A percentile compares a stretch with the other conserved stretches of the same genome.
Evolutionary conservation across 2,329 filamentous ascomycete species (phyloP).

Genomic region (Xylaria sp.): DNA sequence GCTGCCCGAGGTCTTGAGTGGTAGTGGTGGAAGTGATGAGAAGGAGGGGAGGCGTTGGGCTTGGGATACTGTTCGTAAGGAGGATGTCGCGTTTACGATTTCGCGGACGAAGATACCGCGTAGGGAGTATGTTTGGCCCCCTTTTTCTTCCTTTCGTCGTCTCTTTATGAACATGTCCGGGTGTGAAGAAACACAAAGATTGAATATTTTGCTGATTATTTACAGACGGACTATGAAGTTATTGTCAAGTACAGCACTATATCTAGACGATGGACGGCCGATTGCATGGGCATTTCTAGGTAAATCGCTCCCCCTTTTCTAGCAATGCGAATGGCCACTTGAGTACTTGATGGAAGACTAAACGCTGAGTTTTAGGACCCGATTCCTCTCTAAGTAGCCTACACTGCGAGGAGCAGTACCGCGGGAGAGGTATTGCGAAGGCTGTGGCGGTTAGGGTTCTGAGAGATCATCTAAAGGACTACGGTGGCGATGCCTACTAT

Average conservation of each 20-base stretch:
- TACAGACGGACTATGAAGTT: conserved; percentile 35
- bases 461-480: conserved; percentile 59
- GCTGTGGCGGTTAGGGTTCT: conserved; percentile 69
- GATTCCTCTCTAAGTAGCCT: conserved; percentile 72
- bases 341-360: background rate
- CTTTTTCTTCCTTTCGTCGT: background rate
- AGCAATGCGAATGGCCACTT: conserved; percentile 41
- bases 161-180: background rate
- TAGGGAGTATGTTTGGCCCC: conserved; percentile 56
- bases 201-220: background rate
- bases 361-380: conserved; percentile 53
- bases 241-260: conserved; percentile 61
- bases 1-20: conserved; percentile 32
- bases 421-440: conserved; percentile 72
- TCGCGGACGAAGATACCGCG: conserved; percentile 67
- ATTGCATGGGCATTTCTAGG: conserved; percentile 74
- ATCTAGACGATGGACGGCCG: conserved; percentile 58
- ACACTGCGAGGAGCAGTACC: conserved; percentile 70
- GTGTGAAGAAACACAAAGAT: background rate
- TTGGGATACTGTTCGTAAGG: conserved; percentile 65
- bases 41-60: conserved; percentile 14
- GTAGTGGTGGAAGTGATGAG: conserved; percentile 10
- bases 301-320: conserved; percentile 40
- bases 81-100: conserved; percentile 67
- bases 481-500: conserved; percentile 63